Conservation (phyloP, 1,284 basidiomycete genomes). For the Cryptococcus sp. region DNA sequence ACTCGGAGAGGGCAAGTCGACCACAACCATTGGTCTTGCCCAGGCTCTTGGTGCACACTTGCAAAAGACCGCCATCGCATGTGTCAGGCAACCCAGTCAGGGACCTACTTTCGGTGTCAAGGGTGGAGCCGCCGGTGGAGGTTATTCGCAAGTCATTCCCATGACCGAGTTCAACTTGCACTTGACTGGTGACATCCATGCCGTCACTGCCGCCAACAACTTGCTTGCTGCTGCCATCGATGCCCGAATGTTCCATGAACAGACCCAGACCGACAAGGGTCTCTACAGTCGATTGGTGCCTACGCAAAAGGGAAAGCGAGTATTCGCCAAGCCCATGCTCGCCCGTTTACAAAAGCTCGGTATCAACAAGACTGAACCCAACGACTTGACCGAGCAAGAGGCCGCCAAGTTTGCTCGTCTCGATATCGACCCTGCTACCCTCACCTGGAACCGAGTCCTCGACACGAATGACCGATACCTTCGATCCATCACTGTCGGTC, state of each 20-base stretch:
- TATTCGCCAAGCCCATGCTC: conserved; percentile 94
- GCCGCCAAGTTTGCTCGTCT: conserved; percentile 83
- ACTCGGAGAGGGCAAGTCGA: conserved; percentile 97
- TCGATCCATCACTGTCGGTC: conserved; percentile 89
- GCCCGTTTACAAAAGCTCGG: conserved; percentile 92
- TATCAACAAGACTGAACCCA: conserved; percentile 89
- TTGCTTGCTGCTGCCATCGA: conserved; percentile 92
- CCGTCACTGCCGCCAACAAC: conserved; percentile 97
- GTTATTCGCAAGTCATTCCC: conserved; percentile 98
- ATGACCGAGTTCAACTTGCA: conserved; percentile 91
- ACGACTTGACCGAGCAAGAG: conserved; percentile 89
- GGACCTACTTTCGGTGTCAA: conserved; percentile 99
- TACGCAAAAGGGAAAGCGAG: conserved; percentile 87
- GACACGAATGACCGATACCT: conserved; percentile 98
- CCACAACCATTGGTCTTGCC: conserved; percentile 94
- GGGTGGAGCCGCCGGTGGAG: conserved; percentile 96
- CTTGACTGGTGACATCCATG: conserved; percentile 96
- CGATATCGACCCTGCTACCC: conserved; percentile 84
- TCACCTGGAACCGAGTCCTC: conserved; percentile 97
- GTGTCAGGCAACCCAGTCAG: conserved; percentile 98
- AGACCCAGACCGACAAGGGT: conserved; percentile 91
- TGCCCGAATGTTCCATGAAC: conserved; percentile 97
- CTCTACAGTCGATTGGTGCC: conserved; percentile 91
- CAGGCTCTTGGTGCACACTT: conserved; percentile 96
- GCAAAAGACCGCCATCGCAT: conserved; percentile 88